A percentile compares a stretch with the other conserved stretches of the same genome.
Conservation (phyloP, 2,329 filamentous ascomycete genomes). For the Pleoardoris graminearum region DNA sequence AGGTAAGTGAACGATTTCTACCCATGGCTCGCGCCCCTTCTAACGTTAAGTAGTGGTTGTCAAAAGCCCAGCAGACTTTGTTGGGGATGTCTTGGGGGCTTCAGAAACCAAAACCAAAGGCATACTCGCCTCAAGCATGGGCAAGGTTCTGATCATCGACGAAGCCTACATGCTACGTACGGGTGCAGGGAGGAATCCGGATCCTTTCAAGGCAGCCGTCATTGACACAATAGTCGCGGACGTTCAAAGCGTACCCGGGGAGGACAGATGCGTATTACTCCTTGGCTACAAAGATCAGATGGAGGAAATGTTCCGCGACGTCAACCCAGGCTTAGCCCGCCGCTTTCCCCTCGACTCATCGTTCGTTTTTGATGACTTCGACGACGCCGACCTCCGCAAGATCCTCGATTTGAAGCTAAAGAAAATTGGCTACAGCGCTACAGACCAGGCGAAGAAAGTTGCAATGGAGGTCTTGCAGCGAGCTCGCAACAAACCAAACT, state of each 20-base stretch:
- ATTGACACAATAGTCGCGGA: conserved; percentile 76
- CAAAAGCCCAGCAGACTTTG: conserved; percentile 75
- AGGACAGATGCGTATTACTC: conserved; percentile 73
- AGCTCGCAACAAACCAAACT: conserved; percentile 65
- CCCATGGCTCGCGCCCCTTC: conserved; percentile 4
- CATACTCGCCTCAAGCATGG: conserved; percentile 66
- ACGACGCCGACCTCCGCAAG: conserved; percentile 57
- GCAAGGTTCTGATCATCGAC: conserved; percentile 79
- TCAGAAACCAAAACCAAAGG: conserved; percentile 74
- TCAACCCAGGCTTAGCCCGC: conserved; percentile 69
- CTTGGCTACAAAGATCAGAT: conserved; percentile 72
- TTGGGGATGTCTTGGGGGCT: conserved; percentile 64
- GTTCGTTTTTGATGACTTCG: conserved; percentile 72
- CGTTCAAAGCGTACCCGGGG: conserved; percentile 69
- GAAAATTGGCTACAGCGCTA: conserved; percentile 57
- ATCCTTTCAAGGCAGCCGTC: conserved; percentile 64
- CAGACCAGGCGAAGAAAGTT: conserved; percentile 53
- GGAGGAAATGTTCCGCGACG: conserved; percentile 72
- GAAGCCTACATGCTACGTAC: conserved; percentile 72
- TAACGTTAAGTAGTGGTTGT: conserved; percentile 58
- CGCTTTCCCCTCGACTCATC: conserved; percentile 67
- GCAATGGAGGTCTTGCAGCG: conserved; percentile 64
- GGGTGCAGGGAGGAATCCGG: conserved; percentile 38
- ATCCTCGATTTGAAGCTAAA: conserved; percentile 69
- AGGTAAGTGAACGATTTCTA: conserved; percentile 48